phyloP scores from a whole-genome alignment of 192 early-diverging fungal genomes.

The Pilaira anomala region DNA sequence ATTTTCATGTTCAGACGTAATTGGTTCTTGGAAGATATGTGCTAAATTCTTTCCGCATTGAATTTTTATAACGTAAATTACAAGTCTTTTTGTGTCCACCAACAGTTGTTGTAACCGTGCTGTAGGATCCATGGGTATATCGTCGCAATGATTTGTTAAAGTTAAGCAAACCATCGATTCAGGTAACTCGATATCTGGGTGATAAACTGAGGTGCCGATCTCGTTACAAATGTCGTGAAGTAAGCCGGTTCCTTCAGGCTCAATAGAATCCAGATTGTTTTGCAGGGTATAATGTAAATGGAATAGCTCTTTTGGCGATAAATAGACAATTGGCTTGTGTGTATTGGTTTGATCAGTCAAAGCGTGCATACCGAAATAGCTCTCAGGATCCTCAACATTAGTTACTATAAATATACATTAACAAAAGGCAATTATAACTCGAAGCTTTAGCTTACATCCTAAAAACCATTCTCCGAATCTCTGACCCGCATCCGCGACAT shows the following conservation, averaged over 20 bases:
- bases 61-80: slow-evolving; percentile 76
- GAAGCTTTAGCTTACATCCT: slow-evolving; percentile 33
- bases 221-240: slow-evolving; percentile 68
- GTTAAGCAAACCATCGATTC: slow-evolving; percentile 60
- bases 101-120: slow-evolving; percentile 60
- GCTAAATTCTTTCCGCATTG: slow-evolving; percentile 79
- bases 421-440: background rate
- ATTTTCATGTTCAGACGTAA: slow-evolving; percentile 73
- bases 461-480: slow-evolving; percentile 84
- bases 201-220: slow-evolving; percentile 55
- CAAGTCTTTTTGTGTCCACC: slow-evolving; percentile 86
- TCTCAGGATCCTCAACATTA: slow-evolving; percentile 82
- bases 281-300: slow-evolving; percentile 81
- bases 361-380: slow-evolving; percentile 86
- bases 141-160: slow-evolving; percentile 70
- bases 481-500: slow-evolving; percentile 55
- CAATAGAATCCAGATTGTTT: slow-evolving; percentile 77
- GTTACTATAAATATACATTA: slow-evolving; percentile 48
- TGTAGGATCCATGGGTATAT: slow-evolving; percentile 42
- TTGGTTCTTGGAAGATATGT: slow-evolving; percentile 77
- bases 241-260: slow-evolving; percentile 60
- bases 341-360: slow-evolving; percentile 76
- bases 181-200: slow-evolving; percentile 35
- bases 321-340: slow-evolving; percentile 85
- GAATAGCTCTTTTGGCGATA: slow-evolving; percentile 90